Percentiles rank a stretch among this genome's conserved stretches.
Conservation (phyloP, 1,284 basidiomycete species). For the Fistulinella staudtii region DNA sequence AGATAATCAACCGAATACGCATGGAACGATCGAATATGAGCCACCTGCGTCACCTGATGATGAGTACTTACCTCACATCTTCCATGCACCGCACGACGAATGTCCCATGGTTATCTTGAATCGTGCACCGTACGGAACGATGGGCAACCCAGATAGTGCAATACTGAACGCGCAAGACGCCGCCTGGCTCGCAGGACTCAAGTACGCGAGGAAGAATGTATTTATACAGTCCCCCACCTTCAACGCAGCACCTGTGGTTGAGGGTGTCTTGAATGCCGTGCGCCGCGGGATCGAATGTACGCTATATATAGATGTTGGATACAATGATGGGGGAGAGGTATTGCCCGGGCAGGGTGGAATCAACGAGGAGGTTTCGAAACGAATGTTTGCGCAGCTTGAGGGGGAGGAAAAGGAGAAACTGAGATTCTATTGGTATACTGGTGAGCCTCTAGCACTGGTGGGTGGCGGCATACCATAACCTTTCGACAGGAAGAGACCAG, state of each 20-base stretch:
- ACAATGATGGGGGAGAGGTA: conserved; percentile 67
- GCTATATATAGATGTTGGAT: conserved; percentile 64
- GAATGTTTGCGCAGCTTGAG: conserved; percentile 56
- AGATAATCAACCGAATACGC: conserved; percentile 35
- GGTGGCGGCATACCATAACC: conserved; percentile 25
- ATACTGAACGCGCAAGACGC: conserved; percentile 66
- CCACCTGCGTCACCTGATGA: conserved; percentile 26
- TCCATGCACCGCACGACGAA: conserved; percentile 56
- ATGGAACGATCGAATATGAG: conserved; percentile 29
- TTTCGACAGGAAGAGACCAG: conserved; percentile 59
- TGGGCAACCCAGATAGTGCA: conserved; percentile 37
- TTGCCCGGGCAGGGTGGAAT: conserved; percentile 80
- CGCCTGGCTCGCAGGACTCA: conserved; percentile 72
- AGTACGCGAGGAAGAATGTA: conserved; percentile 63
- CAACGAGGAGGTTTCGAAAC: conserved; percentile 71
- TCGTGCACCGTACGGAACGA: conserved; percentile 58
- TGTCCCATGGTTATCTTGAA: conserved; percentile 76
- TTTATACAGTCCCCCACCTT: conserved; percentile 80
- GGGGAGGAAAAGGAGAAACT: conserved; percentile 51
- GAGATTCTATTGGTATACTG: conserved; percentile 66
- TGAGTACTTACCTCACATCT: conserved; percentile 40
- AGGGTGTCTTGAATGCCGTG: conserved; percentile 63
- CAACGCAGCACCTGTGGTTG: conserved; percentile 67
- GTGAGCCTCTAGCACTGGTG: conserved; percentile 14
- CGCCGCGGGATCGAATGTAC: conserved; percentile 64